Evolutionary conservation across 768 basidiomycete species (phyloP), one percentile per base, ranked within the genome.

Genomic region (Lentinula guzmanii): DNA sequence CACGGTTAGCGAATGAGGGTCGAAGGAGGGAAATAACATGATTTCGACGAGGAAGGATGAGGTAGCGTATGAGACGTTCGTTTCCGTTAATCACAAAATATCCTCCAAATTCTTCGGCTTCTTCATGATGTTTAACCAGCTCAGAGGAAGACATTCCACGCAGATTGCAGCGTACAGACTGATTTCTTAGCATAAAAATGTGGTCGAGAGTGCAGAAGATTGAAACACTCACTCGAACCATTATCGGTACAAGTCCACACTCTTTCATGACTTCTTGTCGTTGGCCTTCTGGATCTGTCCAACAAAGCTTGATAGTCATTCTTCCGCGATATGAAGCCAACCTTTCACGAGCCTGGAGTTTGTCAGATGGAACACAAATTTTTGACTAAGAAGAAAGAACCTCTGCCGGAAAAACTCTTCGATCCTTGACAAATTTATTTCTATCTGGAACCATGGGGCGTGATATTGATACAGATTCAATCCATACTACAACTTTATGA

Each of bases 31-130:
- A 89, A 65, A 95, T 92, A 68, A 93, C 94, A 76, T 98, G 94
- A 71, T 98, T 94, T 58, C 97, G 85, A 31, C 97, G 89, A 11
- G 95, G 96, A 42, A 99, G 83, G 69, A 98, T 95, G 70, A 98
- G 87, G 76, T 95, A 98, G 64, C 97, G 93, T 66, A 99, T 95
- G 64, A 99, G 85, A 76, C 95, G 93, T 76, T 99, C 97, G 75
- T 98, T 98, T 64, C 97, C 97, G 72, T 99, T 99, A 74, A 99
- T 87, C 70, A 99, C 85, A 71, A 99, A 99, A 76, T 99, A 98
- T 33, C 96, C 97, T 57, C 97, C 97, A 69, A 98, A 98, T 73
- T 98, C 97, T 76, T 97, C 94, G 1, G 97, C 88, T 69, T 99
- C 97, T 80, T 99, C 97, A 70, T 96, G 90, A 63, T 89, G 88